phyloP scores from a whole-genome alignment of 1,284 basidiomycete species.

The Marasmius oreades region DNA sequence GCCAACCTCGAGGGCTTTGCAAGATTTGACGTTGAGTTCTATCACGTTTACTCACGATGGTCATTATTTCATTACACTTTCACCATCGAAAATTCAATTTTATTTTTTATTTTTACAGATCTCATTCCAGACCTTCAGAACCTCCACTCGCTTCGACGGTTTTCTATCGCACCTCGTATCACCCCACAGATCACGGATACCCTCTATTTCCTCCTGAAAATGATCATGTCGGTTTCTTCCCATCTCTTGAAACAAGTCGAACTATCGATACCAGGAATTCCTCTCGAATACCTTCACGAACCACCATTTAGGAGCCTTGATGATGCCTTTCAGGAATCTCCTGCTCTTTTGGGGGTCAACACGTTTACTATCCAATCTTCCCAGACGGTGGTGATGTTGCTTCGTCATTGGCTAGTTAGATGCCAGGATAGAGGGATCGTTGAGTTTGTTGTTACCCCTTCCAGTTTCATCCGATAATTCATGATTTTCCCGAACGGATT shows the following conservation, averaged over 20 bases:
- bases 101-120: background rate
- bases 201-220: background rate
- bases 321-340: background rate
- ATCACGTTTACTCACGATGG: background rate
- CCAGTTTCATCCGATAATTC: too few species aligned
- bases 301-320: background rate
- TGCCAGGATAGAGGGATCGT: background rate
- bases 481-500: too few species aligned
- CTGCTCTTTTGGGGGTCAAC: background rate
- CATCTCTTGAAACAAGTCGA: background rate
- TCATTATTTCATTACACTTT: background rate
- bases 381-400: background rate
- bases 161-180: background rate
- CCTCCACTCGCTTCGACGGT: background rate
- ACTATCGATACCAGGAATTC: background rate
- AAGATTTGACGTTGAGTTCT: background rate
- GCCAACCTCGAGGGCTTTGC: background rate
- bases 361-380: background rate
- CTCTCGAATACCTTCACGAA: background rate
- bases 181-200: background rate
- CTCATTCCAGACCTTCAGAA: background rate
- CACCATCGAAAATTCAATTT: background rate
- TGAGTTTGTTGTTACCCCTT: background rate
- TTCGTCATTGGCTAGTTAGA: background rate
- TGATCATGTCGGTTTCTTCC: background rate